These are phyloP conservation scores for Colletotrichum sp. DNA, from an alignment of 2,329 filamentous ascomycete species.

Conservation along the genomic window DNA sequence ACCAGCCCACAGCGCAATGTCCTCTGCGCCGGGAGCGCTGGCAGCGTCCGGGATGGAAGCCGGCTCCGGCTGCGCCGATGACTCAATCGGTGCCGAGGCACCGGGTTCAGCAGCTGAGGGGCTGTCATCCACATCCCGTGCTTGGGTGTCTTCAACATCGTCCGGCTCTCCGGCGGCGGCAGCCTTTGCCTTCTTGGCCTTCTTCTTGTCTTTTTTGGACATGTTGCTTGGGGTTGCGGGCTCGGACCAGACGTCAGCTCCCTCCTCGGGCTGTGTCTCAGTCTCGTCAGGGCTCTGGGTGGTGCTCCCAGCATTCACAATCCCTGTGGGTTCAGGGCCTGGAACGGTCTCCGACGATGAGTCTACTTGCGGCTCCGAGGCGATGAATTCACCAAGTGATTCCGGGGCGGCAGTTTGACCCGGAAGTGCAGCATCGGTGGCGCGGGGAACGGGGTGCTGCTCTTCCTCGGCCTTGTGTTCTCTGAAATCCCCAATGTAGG, in stretches of 20 bases:
- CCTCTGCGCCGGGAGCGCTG: neutral
- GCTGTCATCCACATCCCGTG: neutral
- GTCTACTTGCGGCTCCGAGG: constrained; percentile 11
- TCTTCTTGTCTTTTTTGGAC: constrained; percentile 28
- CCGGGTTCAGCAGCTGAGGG: neutral
- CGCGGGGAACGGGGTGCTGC: neutral
- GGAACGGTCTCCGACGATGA: constrained; percentile 3
- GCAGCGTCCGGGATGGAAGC: neutral
- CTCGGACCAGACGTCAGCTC: constrained; percentile 12
- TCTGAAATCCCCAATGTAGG: constrained; percentile 29
- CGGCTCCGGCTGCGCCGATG: neutral
- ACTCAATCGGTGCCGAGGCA: neutral
- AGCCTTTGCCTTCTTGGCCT: constrained; percentile 18
- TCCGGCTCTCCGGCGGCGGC: neutral
- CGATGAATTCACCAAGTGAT: constrained; percentile 8
- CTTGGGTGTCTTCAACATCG: neutral
- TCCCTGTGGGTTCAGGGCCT: constrained; percentile 4
- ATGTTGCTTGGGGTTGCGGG: constrained; percentile 24
- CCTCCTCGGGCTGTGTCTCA: neutral
- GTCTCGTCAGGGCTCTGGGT: neutral
- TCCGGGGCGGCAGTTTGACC: constrained; percentile 3
- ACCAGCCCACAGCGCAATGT: neutral
- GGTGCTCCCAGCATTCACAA: neutral
- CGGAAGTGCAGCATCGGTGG: constrained; percentile 6
- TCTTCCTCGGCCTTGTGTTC: constrained; percentile 30